phyloP scores from a whole-genome alignment of 2,329 filamentous ascomycete species.

The Alternaria sp. region DNA sequence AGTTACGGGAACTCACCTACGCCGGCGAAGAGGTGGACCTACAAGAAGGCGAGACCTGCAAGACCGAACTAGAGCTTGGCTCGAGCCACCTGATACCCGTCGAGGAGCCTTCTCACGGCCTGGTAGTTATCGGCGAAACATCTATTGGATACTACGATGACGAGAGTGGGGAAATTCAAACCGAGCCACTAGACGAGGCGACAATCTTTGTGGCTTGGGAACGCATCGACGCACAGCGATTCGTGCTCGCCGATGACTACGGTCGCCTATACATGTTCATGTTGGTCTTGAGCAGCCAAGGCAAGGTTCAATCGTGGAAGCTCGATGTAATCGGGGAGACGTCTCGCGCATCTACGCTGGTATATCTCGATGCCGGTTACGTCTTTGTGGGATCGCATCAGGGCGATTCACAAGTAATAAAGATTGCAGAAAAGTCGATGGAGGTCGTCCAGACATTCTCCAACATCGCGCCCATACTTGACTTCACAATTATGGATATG shows the following conservation, averaged over 20 bases:
- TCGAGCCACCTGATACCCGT: slow-evolving; percentile 68
- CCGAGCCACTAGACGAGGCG: slow-evolving; percentile 70
- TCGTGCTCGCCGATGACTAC: slow-evolving; percentile 91
- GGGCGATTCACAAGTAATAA: slow-evolving; percentile 85
- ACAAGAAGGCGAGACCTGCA: slow-evolving; percentile 58
- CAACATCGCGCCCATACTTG: slow-evolving; percentile 90
- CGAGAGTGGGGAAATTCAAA: slow-evolving; percentile 69
- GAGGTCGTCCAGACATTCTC: slow-evolving; percentile 75
- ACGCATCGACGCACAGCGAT: slow-evolving; percentile 78
- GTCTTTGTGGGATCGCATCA: slow-evolving; percentile 92
- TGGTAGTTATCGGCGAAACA: slow-evolving; percentile 63
- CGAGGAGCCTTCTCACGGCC: slow-evolving; percentile 60
- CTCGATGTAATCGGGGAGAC: slow-evolving; percentile 71
- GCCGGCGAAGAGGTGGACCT: slow-evolving; percentile 60
- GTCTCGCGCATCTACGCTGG: slow-evolving; percentile 76
- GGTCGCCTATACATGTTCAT: slow-evolving; percentile 85
- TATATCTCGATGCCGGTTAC: slow-evolving; percentile 75
- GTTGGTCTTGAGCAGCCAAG: slow-evolving; percentile 68
- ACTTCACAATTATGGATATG: slow-evolving; percentile 96
- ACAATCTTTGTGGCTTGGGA: slow-evolving; percentile 94
- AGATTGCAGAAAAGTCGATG: slow-evolving; percentile 66
- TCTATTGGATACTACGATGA: slow-evolving; percentile 86
- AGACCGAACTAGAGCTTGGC: slow-evolving; percentile 63
- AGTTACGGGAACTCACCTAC: slow-evolving; percentile 62
- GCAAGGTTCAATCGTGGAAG: slow-evolving; percentile 74